Conservation (phyloP, 163 green algal genomes). For the Coccomyxa subellipsoidea region DNA sequence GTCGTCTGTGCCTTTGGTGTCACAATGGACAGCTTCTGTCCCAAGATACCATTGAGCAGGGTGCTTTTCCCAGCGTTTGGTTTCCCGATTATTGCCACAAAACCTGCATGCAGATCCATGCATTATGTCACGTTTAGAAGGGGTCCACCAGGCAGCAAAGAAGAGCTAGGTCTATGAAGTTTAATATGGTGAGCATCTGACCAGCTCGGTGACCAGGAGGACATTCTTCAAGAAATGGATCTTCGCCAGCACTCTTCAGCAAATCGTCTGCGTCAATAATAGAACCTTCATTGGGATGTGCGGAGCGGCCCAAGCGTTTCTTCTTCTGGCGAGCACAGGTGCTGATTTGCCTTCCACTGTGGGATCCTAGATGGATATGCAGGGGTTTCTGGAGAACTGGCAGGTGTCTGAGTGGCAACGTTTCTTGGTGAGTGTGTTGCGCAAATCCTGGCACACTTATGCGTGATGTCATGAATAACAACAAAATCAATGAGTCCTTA, state of each 20-base stretch:
- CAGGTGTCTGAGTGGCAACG: background rate
- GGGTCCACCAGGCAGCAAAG: no score
- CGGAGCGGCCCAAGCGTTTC: background rate
- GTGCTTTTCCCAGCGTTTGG: conserved; percentile 96
- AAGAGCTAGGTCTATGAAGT: no score
- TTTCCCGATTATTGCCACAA: conserved; percentile 87
- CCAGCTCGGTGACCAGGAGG: background rate
- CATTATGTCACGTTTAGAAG: no score
- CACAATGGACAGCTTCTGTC: conserved; percentile 93
- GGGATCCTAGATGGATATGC: background rate
- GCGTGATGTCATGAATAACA: background rate
- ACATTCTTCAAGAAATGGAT: background rate
- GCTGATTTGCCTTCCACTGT: background rate
- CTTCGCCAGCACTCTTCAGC: background rate
- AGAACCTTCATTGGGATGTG: background rate
- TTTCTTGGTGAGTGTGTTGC: background rate
- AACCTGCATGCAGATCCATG: conserved; percentile 49
- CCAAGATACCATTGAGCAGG: conserved; percentile 90
- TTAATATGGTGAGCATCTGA: no score
- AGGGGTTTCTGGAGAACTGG: background rate
- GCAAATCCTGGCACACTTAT: background rate
- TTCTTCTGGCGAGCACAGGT: background rate
- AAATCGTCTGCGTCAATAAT: background rate
- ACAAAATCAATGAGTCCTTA: background rate
- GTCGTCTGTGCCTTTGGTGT: conserved; percentile 95